Evolutionary conservation across 2,329 filamentous ascomycete genomes (phyloP), one percentile per base, ranked within the genome.

Genomic region (Botryotinia narcissicola): DNA sequence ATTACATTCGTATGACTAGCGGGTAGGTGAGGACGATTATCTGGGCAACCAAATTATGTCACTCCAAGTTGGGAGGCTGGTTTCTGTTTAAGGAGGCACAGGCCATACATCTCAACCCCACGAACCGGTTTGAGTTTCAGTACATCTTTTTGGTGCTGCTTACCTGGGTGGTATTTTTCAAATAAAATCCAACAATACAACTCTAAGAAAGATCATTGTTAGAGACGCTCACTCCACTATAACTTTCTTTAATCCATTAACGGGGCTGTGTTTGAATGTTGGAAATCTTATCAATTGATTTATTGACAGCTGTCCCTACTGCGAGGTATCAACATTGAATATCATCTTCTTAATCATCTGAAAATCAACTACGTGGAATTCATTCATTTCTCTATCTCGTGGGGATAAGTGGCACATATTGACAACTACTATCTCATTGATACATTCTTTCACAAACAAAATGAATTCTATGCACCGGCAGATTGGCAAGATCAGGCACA

Each of bases 381-480:
- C 70, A 57, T 64, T 60, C 66, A 25, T 46, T 72, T 72, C 40
- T 63, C 42, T 40, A 18, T 67, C 57, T 48, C 37, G 16, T 44
- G 14, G 64, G 25, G 64, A 46, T 18, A 25, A 54, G 25, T 40
- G 35, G 16, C 63, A 46, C 74, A 54, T 67, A 73, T 60, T 57
- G 73, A 51, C 63, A 22, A 61, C 35, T 22, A 40, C 62, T 40
- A 16, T 37, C 57, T 51, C 63, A 40, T 73, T 42, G 48, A 73
- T 61, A 75, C 62, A 44, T 62, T 72, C 68, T 46, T 70, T 73
- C 68, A 54, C 62, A 37, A 54, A 35, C 78, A 87, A 78, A 63
- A 92, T 92, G 90, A 89, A 92, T 82, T 88, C 89, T 62, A 87
- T 96, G 83, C 90, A 94, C 80, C 86, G 93, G 76, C 89, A 91